A percentile compares a stretch with the other conserved stretches of the same genome.
Conservation (phyloP, 768 basidiomycete species). For the Mycena olivaceomarginata region DNA sequence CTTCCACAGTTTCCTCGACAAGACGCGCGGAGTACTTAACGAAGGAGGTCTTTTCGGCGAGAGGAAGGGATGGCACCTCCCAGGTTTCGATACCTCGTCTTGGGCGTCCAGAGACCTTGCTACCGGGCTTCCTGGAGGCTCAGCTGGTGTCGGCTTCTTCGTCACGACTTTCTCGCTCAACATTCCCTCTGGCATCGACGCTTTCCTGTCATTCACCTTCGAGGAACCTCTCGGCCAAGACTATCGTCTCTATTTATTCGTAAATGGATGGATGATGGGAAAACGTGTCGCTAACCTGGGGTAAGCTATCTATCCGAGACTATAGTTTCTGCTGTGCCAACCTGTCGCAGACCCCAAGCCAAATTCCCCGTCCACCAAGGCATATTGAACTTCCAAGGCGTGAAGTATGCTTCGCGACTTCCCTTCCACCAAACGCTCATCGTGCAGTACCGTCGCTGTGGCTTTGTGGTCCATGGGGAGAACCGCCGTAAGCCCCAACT, state of each 20-base stretch:
- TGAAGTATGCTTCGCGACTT: conserved; percentile 69
- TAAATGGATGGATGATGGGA: conserved; percentile 95
- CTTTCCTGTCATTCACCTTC: conserved; percentile 84
- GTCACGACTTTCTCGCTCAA: conserved; percentile 82
- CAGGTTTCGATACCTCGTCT: conserved; percentile 76
- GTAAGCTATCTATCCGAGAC: conserved; percentile 55
- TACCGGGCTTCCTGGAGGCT: conserved; percentile 72
- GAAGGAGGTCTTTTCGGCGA: conserved; percentile 86
- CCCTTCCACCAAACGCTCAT: not conserved
- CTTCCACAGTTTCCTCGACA: conserved; percentile 81
- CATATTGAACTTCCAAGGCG: conserved; percentile 82
- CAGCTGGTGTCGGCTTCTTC: conserved; percentile 89
- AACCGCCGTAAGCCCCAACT: conserved; percentile 66
- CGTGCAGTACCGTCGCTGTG: conserved; percentile 72
- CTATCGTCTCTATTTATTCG: conserved; percentile 84
- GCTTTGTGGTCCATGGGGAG: conserved; percentile 82
- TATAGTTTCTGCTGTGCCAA: not conserved
- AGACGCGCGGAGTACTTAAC: conserved; percentile 80
- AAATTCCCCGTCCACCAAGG: conserved; percentile 92
- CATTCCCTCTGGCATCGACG: conserved; percentile 77
- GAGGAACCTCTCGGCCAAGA: conserved; percentile 75
- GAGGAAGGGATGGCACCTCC: conserved; percentile 84
- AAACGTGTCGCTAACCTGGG: conserved; percentile 85
- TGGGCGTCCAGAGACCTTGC: conserved; percentile 78
- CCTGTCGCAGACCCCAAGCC: conserved; percentile 75